Evolutionary conservation across 2,329 filamentous ascomycete species (phyloP).

Genomic region (Cryphonectria parasitica): DNA sequence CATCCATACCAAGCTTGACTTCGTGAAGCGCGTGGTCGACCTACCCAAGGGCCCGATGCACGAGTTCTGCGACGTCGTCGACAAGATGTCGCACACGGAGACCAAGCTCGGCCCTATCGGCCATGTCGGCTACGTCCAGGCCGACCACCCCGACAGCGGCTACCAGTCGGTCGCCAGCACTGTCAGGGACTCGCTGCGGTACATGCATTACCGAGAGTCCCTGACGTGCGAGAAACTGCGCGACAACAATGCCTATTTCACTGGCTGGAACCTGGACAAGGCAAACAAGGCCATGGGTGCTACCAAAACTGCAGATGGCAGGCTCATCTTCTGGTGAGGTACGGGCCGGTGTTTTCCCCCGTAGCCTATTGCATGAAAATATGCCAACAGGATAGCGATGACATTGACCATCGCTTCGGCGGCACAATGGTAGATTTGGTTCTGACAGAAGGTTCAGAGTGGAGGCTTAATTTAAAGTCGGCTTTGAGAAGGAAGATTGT

Average conservation of each 20-base stretch:
- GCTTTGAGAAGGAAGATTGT: neutral
- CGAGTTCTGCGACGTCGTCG: neutral
- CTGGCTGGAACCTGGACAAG: neutral
- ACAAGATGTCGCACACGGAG: neutral
- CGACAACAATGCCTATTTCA: neutral
- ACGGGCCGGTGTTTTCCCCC: too few relatives aligned
- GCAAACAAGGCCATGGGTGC: neutral
- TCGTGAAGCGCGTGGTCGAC: neutral
- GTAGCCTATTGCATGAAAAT: too few relatives aligned
- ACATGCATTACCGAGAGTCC: neutral
- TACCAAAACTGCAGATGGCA: neutral
- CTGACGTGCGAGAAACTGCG: slow-evolving; percentile 7
- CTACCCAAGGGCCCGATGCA: neutral
- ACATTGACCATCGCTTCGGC: neutral
- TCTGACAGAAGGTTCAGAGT: neutral
- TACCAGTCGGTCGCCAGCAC: neutral
- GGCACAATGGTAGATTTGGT: neutral
- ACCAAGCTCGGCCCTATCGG: neutral
- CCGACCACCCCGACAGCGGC: neutral
- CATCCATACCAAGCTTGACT: neutral
- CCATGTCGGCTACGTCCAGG: neutral
- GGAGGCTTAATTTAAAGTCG: neutral
- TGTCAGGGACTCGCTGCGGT: neutral
- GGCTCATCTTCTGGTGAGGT: neutral
- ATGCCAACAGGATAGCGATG: too few relatives aligned